Evolutionary conservation across 176 grass and related monocot species (phyloP).

Genomic region (Oryza australiensis): DNA sequence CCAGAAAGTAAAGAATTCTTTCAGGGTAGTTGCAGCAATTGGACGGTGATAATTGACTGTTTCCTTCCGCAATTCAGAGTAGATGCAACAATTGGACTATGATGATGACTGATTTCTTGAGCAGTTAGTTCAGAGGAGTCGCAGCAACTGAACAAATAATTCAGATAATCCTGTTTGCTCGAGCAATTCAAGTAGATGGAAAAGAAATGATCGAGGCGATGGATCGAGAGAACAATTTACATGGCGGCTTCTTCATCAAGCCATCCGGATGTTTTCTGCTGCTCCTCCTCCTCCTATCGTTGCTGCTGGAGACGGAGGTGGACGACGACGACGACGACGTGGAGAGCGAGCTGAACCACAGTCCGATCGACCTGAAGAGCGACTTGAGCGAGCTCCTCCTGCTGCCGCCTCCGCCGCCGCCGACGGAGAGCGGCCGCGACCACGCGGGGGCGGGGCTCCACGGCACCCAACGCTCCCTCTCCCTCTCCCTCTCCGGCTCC

Average conservation of each 20-base stretch:
- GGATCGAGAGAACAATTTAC: slow-evolving; percentile 26
- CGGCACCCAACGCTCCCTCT: slow-evolving; percentile 17
- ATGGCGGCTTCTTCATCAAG: slow-evolving; percentile 39
- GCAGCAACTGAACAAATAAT: no score
- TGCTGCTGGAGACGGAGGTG: background rate
- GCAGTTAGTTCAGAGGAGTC: no score
- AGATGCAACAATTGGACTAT: background rate
- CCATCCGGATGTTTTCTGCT: background rate
- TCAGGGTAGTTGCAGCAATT: background rate
- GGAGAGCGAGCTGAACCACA: slow-evolving; percentile 55
- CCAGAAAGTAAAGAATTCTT: background rate
- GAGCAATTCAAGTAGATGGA: background rate
- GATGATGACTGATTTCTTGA: no score
- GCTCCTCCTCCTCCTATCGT: background rate
- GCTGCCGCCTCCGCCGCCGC: background rate
- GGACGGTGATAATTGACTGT: no score
- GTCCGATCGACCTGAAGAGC: slow-evolving; percentile 46
- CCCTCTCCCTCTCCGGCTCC: background rate
- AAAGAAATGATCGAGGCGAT: background rate
- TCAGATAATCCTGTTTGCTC: no score
- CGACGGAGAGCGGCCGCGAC: slow-evolving; percentile 44
- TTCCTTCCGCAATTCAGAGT: no score
- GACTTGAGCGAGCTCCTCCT: background rate
- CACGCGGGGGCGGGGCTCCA: slow-evolving; percentile 30
- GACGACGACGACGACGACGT: background rate